A percentile compares a stretch with the other conserved stretches of the same genome.
These are phyloP conservation scores for Guadua angustifolia DNA, from an alignment of 176 grass and related monocot species.

Conservation along the genomic window DNA sequence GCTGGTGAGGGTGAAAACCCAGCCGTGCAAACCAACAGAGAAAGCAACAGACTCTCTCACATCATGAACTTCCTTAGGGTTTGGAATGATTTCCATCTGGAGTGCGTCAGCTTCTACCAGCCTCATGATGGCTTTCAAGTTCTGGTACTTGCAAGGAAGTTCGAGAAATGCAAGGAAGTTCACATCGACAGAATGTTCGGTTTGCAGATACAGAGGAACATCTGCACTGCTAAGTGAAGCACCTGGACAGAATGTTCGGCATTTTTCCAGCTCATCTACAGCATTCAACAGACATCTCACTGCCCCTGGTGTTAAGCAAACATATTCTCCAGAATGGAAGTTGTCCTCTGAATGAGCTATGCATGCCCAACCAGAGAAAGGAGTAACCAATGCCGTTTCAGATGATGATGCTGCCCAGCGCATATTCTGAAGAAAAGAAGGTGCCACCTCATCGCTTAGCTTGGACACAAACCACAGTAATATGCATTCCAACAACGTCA, in stretches of 20 bases:
- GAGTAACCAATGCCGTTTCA: constrained; percentile 80
- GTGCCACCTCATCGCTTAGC: constrained; percentile 73
- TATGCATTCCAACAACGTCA: constrained; percentile 88
- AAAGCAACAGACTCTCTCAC: no score
- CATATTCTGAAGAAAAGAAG: constrained; percentile 88
- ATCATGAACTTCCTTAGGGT: no score
- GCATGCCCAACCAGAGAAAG: constrained; percentile 96
- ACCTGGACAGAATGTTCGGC: constrained; percentile 64
- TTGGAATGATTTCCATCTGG: no score
- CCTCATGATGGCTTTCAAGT: no score
- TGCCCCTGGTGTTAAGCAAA: constrained; percentile 66
- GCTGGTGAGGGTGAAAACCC: no score
- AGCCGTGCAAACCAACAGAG: no score
- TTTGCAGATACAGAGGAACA: constrained; percentile 36
- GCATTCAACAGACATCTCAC: constrained; percentile 46
- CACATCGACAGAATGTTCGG: no score
- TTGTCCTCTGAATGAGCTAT: constrained; percentile 67
- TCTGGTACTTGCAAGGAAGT: no score
- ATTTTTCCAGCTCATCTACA: constrained; percentile 59
- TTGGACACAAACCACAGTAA: constrained; percentile 92
- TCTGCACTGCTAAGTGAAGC: constrained; percentile 49
- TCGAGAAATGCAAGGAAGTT: no score
- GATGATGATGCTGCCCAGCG: constrained; percentile 76
- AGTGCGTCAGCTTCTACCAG: no score
- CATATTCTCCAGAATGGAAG: constrained; percentile 70